phyloP scores from a whole-genome alignment of 768 basidiomycete species.

The Exidia glandulosa region DNA sequence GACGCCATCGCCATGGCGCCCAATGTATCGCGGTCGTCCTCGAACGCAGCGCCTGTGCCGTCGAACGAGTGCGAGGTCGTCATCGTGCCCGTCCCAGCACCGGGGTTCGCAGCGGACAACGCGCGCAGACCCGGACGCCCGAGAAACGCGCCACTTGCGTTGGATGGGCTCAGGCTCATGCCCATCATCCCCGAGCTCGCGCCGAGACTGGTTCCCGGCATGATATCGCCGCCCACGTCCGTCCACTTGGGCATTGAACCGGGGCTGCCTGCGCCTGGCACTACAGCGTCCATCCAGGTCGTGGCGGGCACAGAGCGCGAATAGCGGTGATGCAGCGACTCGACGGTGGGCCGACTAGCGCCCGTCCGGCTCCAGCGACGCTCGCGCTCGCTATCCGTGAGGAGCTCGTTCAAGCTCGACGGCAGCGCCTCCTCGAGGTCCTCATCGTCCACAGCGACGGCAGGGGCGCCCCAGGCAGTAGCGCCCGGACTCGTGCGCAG shows the following conservation, averaged over 20 bases:
- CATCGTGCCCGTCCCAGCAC: background rate
- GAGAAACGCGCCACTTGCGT: slow-evolving; percentile 75
- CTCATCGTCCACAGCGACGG: slow-evolving; percentile 39
- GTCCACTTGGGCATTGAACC: background rate
- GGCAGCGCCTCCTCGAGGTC: slow-evolving; percentile 87
- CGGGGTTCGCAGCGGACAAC: slow-evolving; percentile 11
- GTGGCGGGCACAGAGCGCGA: slow-evolving; percentile 76
- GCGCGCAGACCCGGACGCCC: slow-evolving; percentile 62
- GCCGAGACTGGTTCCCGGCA: background rate
- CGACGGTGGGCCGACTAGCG: slow-evolving; percentile 13
- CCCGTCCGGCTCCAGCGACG: slow-evolving; percentile 71
- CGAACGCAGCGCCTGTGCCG: background rate
- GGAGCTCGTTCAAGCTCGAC: slow-evolving; percentile 73
- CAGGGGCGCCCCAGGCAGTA: slow-evolving; percentile 10
- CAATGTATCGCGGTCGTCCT: background rate
- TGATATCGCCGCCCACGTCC: background rate
- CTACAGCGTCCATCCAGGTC: slow-evolving; percentile 41
- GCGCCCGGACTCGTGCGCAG: background rate
- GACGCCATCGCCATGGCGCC: slow-evolving; percentile 7
- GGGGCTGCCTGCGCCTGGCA: background rate
- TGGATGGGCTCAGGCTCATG: slow-evolving; percentile 51
- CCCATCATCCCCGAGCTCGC: slow-evolving; percentile 3
- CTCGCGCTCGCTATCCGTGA: slow-evolving; percentile 80
- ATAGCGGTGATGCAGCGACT: slow-evolving; percentile 50
- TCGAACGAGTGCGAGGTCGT: background rate